Conservation (phyloP, 1,284 basidiomycete genomes). For the Volvariella surrecta region DNA sequence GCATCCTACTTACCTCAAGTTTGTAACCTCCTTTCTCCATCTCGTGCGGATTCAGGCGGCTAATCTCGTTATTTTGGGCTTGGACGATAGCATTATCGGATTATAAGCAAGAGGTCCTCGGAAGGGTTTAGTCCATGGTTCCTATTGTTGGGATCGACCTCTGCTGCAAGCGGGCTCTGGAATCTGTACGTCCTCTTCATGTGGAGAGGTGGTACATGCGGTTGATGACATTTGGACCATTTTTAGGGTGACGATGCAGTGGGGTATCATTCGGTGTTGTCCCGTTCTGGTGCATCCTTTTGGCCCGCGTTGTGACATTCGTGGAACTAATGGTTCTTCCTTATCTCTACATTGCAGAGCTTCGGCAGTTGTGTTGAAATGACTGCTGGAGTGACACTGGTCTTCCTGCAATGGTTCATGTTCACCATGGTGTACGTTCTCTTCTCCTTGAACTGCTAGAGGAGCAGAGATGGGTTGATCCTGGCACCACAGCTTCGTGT, state of each 20-base stretch:
- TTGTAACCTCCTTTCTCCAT: slow-evolving; percentile 10
- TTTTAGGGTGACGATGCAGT: slow-evolving; percentile 84
- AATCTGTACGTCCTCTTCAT: slow-evolving; percentile 53
- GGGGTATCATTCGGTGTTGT: slow-evolving; percentile 82
- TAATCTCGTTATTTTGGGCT: not conserved
- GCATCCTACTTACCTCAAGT: slow-evolving; percentile 89
- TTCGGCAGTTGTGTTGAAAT: slow-evolving; percentile 73
- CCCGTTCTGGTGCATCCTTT: slow-evolving; percentile 50
- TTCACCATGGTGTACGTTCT: slow-evolving; percentile 76
- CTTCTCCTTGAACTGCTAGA: not conserved
- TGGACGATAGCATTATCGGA: slow-evolving; percentile 53
- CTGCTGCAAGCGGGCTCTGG: slow-evolving; percentile 70
- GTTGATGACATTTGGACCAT: slow-evolving; percentile 10
- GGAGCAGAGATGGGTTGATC: not conserved
- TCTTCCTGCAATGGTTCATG: slow-evolving; percentile 79
- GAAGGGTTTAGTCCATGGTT: slow-evolving; percentile 92
- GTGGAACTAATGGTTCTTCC: slow-evolving; percentile 1
- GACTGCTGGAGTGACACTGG: slow-evolving; percentile 79
- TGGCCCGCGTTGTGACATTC: too few relatives aligned
- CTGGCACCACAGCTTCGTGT: slow-evolving; percentile 54
- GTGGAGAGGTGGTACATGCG: not conserved
- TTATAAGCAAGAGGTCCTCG: slow-evolving; percentile 69
- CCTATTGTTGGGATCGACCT: slow-evolving; percentile 87
- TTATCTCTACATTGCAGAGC: slow-evolving; percentile 33
- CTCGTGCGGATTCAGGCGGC: not conserved